These are phyloP conservation scores for Colletotrichum sp. DNA, from an alignment of 2,329 filamentous ascomycete genomes.

Conservation along the genomic window DNA sequence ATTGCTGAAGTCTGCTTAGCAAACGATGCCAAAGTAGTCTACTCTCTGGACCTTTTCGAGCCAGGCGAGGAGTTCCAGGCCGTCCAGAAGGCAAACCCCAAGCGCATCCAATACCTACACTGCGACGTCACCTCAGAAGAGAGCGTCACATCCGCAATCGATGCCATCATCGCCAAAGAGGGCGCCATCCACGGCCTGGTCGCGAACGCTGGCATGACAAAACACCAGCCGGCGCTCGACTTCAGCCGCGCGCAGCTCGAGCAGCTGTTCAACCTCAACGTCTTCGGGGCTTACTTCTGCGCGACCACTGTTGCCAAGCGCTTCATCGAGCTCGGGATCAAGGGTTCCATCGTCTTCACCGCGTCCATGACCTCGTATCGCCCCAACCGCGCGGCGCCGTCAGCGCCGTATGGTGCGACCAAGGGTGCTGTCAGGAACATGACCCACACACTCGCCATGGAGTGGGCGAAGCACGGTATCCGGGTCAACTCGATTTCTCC, in stretches of 20 bases:
- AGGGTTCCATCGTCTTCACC: conserved; percentile 48
- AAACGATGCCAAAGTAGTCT: conserved; percentile 44
- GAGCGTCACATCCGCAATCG: conserved; percentile 43
- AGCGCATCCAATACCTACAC: conserved; percentile 48
- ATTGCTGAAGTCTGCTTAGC: conserved; percentile 51
- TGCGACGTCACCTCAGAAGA: conserved; percentile 50
- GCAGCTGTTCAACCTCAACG: conserved; percentile 43
- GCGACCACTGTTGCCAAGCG: conserved; percentile 48
- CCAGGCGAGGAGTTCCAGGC: conserved; percentile 37
- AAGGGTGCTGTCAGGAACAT: conserved; percentile 50
- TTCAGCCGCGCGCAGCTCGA: conserved; percentile 30
- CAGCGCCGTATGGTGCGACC: conserved; percentile 50
- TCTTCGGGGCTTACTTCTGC: conserved; percentile 49
- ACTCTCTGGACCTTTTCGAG: conserved; percentile 43
- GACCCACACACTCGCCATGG: conserved; percentile 47
- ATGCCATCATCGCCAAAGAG: conserved; percentile 40
- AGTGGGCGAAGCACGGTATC: conserved; percentile 51
- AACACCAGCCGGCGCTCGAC: conserved; percentile 36
- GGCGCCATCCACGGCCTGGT: conserved; percentile 43
- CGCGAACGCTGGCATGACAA: conserved; percentile 42
- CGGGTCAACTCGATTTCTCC: conserved; percentile 53
- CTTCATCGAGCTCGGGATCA: conserved; percentile 38
- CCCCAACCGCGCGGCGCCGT: conserved; percentile 53
- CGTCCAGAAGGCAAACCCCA: conserved; percentile 40
- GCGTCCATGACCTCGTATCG: conserved; percentile 53